phyloP scores from a whole-genome alignment of 768 basidiomycete species.

The Tremella fuciformis region DNA sequence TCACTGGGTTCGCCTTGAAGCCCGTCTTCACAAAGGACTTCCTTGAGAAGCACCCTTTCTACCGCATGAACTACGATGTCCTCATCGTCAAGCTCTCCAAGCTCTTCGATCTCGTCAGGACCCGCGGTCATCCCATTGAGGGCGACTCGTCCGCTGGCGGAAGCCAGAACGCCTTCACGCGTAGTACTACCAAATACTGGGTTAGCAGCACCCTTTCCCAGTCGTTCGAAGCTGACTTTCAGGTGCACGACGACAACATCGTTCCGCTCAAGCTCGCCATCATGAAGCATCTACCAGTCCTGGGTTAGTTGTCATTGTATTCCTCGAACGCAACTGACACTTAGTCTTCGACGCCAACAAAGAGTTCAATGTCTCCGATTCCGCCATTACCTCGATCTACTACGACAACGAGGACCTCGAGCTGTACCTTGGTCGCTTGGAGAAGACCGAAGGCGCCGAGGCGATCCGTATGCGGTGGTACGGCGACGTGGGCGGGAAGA shows the following conservation, averaged over 20 bases:
- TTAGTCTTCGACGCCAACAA: constrained; percentile 90
- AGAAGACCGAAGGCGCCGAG: constrained; percentile 98
- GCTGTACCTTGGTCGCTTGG: constrained; percentile 89
- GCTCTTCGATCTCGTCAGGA: constrained; percentile 90
- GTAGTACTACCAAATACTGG: constrained; percentile 99
- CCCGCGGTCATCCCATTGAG: constrained; percentile 86
- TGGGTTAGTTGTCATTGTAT: constrained; percentile 60
- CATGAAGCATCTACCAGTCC: constrained; percentile 83
- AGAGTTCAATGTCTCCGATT: constrained; percentile 80
- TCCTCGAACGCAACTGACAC: neutral
- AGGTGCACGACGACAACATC: constrained; percentile 88
- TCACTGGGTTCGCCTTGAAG: constrained; percentile 77
- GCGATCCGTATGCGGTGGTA: constrained; percentile 97
- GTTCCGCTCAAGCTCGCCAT: constrained; percentile 91
- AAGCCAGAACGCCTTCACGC: constrained; percentile 92
- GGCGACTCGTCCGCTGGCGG: constrained; percentile 95
- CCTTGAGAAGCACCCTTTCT: constrained; percentile 91
- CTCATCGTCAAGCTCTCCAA: constrained; percentile 94
- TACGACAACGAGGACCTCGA: constrained; percentile 95
- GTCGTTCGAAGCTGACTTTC: constrained; percentile 16
- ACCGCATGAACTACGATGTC: constrained; percentile 70
- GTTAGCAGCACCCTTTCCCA: too few relatives aligned
- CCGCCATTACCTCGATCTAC: constrained; percentile 94
- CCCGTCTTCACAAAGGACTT: constrained; percentile 84
- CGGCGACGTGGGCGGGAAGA: constrained; percentile 77